Conservation (phyloP, 2,329 filamentous ascomycete genomes). For the Huntiella savannae region DNA sequence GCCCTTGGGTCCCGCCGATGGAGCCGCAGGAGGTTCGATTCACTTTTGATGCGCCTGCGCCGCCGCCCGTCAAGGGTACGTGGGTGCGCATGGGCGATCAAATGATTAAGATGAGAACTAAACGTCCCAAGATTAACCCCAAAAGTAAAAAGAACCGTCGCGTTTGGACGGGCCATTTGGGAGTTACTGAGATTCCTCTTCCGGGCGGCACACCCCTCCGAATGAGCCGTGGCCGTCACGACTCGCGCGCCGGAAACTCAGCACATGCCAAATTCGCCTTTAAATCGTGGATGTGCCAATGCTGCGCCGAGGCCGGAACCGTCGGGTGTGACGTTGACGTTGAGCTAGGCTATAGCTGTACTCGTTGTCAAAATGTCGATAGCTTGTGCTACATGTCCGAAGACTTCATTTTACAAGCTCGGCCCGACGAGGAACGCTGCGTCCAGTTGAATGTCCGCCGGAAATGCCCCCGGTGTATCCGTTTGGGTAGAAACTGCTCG, state of each 20-base stretch:
- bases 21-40: not conserved
- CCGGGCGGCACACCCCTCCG: not conserved
- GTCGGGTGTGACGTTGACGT: not conserved
- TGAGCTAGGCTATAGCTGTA: not conserved
- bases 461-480: not conserved
- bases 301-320: too few relatives aligned
- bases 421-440: not conserved
- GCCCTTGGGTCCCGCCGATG: not conserved
- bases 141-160: too few relatives aligned
- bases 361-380: not conserved
- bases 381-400: not conserved
- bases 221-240: not conserved
- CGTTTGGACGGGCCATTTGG: too few relatives aligned
- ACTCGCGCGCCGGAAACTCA: not conserved
- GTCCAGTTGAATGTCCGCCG: not conserved
- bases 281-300: too few relatives aligned
- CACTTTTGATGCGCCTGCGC: not conserved
- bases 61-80: too few relatives aligned
- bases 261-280: not conserved
- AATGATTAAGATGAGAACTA: too few relatives aligned
- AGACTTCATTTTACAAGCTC: not conserved
- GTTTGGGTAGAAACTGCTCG: not conserved
- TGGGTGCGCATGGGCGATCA: too few relatives aligned
- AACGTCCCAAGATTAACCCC: too few relatives aligned
- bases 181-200: too few relatives aligned